Conservation (phyloP, 2,329 filamentous ascomycete species). For the Teratosphaeria nubilosa region DNA sequence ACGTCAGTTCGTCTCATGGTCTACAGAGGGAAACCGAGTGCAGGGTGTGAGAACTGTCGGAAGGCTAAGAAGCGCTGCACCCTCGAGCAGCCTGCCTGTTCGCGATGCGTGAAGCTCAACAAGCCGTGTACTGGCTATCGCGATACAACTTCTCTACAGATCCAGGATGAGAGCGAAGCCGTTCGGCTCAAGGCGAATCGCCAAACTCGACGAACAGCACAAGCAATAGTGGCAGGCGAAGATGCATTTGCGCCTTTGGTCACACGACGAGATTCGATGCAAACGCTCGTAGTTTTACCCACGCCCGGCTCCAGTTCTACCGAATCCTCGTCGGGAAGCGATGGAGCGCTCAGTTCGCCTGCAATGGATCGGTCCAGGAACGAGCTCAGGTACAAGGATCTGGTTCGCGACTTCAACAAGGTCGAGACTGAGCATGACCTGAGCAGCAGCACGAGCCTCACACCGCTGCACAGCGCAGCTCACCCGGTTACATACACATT, state of each 20-base stretch:
- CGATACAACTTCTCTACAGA: conserved; percentile 21
- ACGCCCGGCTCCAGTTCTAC: conserved; percentile 8
- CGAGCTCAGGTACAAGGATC: background rate
- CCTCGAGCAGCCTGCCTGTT: conserved; percentile 22
- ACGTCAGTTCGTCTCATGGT: conserved; percentile 3
- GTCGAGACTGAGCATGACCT: background rate
- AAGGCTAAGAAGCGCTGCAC: conserved; percentile 26
- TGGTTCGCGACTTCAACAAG: background rate
- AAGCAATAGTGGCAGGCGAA: background rate
- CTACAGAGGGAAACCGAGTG: conserved; percentile 19
- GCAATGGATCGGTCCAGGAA: conserved; percentile 6
- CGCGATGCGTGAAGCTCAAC: conserved; percentile 23
- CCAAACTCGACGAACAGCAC: conserved; percentile 14
- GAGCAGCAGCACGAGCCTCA: background rate
- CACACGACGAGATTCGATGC: conserved; percentile 2
- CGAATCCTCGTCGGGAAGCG: conserved; percentile 16
- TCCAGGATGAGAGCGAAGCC: conserved; percentile 24
- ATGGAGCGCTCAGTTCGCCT: conserved; percentile 19
- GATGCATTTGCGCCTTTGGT: background rate
- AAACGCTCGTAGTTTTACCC: conserved; percentile 8
- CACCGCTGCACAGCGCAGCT: background rate
- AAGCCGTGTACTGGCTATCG: conserved; percentile 24
- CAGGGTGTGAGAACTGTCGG: conserved; percentile 24
- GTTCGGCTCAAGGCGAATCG: conserved; percentile 17
- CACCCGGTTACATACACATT: conserved; percentile 3